Evolutionary conservation across 129 eudicot species (phyloP).

Genomic region (Tanacetum coccineum): DNA sequence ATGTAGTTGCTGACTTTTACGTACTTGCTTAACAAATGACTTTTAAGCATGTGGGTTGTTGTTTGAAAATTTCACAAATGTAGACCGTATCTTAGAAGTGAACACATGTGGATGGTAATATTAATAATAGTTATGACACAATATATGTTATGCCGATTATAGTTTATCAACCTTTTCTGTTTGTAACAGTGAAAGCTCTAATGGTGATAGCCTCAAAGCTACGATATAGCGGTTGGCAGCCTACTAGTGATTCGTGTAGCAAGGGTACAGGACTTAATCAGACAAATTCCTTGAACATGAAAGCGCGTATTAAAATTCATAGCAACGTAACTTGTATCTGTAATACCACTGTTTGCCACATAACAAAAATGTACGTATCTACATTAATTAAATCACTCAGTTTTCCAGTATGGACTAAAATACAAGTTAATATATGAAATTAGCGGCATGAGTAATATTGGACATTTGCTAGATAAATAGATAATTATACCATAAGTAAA

Average conservation of each 20-base stretch:
- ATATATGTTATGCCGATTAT: not conserved
- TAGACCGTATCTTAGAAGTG: too few relatives aligned
- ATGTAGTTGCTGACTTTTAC: too few relatives aligned
- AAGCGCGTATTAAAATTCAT: not conserved
- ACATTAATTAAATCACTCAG: not conserved
- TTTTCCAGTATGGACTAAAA: not conserved
- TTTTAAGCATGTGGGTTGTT: too few relatives aligned
- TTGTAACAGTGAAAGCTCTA: constrained; percentile 54
- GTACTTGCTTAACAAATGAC: too few relatives aligned
- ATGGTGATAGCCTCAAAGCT: constrained; percentile 47
- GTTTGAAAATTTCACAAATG: too few relatives aligned
- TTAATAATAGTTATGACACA: too few relatives aligned
- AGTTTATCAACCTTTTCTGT: not conserved
- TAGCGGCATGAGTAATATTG: not conserved
- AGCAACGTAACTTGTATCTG: constrained; percentile 67
- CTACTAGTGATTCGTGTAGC: constrained; percentile 48
- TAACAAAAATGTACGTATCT: constrained; percentile 55
- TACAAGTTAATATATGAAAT: not conserved
- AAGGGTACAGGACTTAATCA: constrained; percentile 34
- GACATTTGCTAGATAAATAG: not conserved
- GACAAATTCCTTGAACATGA: not conserved
- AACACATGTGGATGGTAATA: too few relatives aligned
- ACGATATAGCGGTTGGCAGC: constrained; percentile 43
- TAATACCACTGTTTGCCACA: constrained; percentile 61
- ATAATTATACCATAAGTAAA: constrained; percentile 4